Evolutionary conservation across 176 grass and related monocot species (phyloP).

Genomic region (Rhynchospora breviuscula): DNA sequence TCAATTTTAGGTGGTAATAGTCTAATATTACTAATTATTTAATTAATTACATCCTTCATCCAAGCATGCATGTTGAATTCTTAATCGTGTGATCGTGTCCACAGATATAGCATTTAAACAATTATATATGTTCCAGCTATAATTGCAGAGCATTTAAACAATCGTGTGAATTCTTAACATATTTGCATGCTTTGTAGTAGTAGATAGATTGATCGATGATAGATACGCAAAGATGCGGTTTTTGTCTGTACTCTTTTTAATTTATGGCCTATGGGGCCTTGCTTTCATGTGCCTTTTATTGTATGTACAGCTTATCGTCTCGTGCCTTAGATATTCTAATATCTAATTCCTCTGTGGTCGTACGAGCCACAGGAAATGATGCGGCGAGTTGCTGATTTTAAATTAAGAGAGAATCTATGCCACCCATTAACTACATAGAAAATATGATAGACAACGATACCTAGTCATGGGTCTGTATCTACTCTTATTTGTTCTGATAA

Average conservation of each 20-base stretch:
- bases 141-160: too few species aligned
- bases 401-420: background rate
- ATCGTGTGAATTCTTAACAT: too few species aligned
- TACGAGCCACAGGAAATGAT: background rate
- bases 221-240: background rate
- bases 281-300: conserved; percentile 15
- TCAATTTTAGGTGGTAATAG: too few species aligned
- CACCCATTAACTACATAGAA: background rate
- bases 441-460: background rate
- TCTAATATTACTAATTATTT: background rate
- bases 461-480: background rate
- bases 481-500: too few species aligned
- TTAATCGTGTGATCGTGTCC: too few species aligned
- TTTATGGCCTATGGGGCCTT: background rate
- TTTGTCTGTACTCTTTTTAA: conserved; percentile 5
- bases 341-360: background rate
- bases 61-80: background rate
- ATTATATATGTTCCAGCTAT: background rate
- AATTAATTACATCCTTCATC: background rate
- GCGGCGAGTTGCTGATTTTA: background rate
- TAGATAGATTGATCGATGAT: background rate
- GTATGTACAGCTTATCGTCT: background rate
- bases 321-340: background rate
- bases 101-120: too few species aligned
- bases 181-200: background rate